Percentiles rank a stretch among this genome's conserved stretches.
Evolutionary conservation across 495 filamentous ascomycete species (phyloP).

Genomic region (Neurospora sp.): DNA sequence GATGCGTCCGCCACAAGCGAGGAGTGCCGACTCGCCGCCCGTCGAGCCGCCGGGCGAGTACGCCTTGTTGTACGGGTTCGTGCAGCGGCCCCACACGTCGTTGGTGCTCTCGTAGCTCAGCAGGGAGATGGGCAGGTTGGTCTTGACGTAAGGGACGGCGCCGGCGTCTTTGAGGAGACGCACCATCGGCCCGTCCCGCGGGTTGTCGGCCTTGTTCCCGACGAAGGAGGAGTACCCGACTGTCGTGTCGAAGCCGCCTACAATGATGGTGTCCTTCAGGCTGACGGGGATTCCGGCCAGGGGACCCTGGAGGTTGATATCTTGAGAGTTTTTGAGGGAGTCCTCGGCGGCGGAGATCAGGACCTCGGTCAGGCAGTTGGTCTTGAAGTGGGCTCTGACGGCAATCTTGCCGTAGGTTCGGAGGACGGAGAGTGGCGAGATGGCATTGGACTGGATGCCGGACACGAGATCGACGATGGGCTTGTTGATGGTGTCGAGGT

Average conservation of each 20-base stretch:
- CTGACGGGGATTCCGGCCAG: conserved; percentile 84
- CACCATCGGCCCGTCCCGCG: conserved; percentile 63
- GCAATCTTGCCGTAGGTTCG: conserved; percentile 86
- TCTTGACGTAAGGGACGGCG: conserved; percentile 95
- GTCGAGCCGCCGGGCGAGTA: conserved; percentile 92
- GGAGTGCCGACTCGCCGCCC: conserved; percentile 76
- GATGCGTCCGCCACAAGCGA: conserved; percentile 84
- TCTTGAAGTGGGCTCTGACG: conserved; percentile 72
- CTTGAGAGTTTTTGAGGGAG: conserved; percentile 47
- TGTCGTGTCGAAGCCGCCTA: conserved; percentile 77
- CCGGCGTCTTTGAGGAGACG: conserved; percentile 81
- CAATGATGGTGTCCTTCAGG: conserved; percentile 77
- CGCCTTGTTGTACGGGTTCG: conserved; percentile 69
- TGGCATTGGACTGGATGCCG: conserved; percentile 58
- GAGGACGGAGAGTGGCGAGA: conserved; percentile 64
- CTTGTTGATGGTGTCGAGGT: conserved; percentile 57
- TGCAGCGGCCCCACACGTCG: conserved; percentile 75
- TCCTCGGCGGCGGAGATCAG: conserved; percentile 68
- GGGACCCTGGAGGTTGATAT: conserved; percentile 68
- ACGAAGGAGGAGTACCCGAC: conserved; percentile 73
- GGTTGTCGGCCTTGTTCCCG: conserved; percentile 43
- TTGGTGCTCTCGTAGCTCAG: conserved; percentile 89
- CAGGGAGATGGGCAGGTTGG: conserved; percentile 83
- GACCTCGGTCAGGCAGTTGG: conserved; percentile 88
- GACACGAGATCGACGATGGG: conserved; percentile 70